These are phyloP conservation scores for Arachnomyces sp. DNA, from an alignment of 2,329 filamentous ascomycete species.

Conservation along the genomic window DNA sequence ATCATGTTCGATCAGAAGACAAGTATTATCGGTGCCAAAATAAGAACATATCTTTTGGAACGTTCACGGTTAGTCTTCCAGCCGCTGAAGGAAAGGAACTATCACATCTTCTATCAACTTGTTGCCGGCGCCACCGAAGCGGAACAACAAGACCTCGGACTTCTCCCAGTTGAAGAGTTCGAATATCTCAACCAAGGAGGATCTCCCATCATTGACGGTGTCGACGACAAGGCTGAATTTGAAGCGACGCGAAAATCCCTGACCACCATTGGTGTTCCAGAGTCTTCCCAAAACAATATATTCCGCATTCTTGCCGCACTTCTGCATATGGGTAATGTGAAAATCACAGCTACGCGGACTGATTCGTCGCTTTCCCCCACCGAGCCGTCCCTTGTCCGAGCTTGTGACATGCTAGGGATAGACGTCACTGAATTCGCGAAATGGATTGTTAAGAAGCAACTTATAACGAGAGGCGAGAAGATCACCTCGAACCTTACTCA, in stretches of 20 bases:
- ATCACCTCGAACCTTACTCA: constrained; percentile 93
- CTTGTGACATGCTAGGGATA: constrained; percentile 79
- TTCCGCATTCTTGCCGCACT: constrained; percentile 86
- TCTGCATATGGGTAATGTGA: constrained; percentile 90
- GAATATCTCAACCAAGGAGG: constrained; percentile 95
- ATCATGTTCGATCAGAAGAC: constrained; percentile 97
- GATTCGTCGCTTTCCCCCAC: constrained; percentile 74
- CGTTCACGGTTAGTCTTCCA: constrained; percentile 95
- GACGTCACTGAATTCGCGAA: constrained; percentile 80
- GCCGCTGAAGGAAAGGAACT: constrained; percentile 93
- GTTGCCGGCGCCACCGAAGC: constrained; percentile 82
- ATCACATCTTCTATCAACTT: constrained; percentile 98
- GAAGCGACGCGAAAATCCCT: constrained; percentile 78
- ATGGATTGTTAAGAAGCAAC: constrained; percentile 98
- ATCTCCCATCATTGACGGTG: constrained; percentile 80
- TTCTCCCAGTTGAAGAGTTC: constrained; percentile 80
- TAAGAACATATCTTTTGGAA: constrained; percentile 89
- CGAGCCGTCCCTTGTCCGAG: constrained; percentile 73
- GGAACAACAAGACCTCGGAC: constrained; percentile 68
- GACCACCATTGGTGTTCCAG: constrained; percentile 73
- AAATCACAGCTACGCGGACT: constrained; percentile 81
- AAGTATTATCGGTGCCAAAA: constrained; percentile 96
- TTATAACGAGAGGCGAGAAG: constrained; percentile 92
- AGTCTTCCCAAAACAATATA: constrained; percentile 68
- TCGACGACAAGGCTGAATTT: constrained; percentile 93